These are phyloP conservation scores for Sordariomycetes sp. DNA, from an alignment of 2,329 filamentous ascomycete species.

Conservation along the genomic window DNA sequence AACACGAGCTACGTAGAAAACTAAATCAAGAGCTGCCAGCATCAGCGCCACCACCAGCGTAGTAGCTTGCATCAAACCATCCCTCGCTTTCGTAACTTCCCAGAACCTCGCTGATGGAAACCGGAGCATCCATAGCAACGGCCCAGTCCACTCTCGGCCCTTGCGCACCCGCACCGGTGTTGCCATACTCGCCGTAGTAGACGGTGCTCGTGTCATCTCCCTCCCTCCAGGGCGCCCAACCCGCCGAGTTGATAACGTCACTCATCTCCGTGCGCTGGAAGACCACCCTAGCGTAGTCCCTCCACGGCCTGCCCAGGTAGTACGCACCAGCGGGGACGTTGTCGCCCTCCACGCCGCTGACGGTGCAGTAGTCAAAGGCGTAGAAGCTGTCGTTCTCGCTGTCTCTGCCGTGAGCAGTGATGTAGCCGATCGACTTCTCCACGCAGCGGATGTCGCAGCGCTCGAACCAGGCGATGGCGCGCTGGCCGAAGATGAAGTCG, in stretches of 20 bases:
- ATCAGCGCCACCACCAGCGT: conserved; percentile 3
- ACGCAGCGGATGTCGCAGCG: conserved; percentile 28
- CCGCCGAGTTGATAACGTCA: conserved; percentile 47
- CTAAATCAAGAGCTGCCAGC: background rate
- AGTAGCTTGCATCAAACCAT: conserved; percentile 5
- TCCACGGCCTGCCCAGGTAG: conserved; percentile 41
- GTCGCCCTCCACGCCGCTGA: conserved; percentile 27
- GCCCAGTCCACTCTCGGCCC: conserved; percentile 39
- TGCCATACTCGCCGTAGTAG: conserved; percentile 48
- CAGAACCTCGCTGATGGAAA: conserved; percentile 20
- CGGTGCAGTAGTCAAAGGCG: conserved; percentile 33
- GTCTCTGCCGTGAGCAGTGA: conserved; percentile 30
- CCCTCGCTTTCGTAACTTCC: conserved; percentile 1
- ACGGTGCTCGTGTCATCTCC: conserved; percentile 41
- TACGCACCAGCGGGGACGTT: conserved; percentile 26
- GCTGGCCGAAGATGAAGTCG: conserved; percentile 39
- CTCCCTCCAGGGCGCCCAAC: conserved; percentile 49
- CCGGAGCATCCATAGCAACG: conserved; percentile 21
- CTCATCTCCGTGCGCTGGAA: conserved; percentile 40
- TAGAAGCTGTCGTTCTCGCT: conserved; percentile 28
- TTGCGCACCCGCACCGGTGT: conserved; percentile 45
- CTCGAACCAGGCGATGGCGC: conserved; percentile 33
- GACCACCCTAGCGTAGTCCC: conserved; percentile 33
- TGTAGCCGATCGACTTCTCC: conserved; percentile 22
- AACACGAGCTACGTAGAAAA: conserved; percentile 1